Percentiles rank a stretch among this genome's conserved stretches.
Evolutionary conservation across 306 rosid species (phyloP).

Genomic region (Vachellia pachyceras): DNA sequence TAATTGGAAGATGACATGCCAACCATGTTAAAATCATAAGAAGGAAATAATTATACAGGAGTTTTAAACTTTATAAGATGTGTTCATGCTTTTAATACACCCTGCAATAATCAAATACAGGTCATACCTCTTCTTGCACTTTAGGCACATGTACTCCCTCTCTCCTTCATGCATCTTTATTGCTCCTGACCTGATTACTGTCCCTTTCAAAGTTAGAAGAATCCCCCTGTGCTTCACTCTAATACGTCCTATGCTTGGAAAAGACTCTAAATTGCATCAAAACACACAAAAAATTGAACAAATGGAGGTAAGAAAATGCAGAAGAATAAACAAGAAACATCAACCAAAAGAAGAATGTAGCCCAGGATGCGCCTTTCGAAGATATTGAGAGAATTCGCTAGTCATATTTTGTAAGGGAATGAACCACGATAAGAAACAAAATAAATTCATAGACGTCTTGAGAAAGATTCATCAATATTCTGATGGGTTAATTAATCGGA

Average conservation of each 20-base stretch:
- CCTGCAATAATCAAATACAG: slow-evolving; percentile 1
- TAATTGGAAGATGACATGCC: neutral
- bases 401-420: neutral
- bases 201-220: slow-evolving; percentile 92
- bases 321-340: neutral
- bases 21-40: neutral
- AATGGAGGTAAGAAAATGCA: neutral
- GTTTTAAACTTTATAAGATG: neutral
- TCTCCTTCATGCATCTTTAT: slow-evolving; percentile 97
- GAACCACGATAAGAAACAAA: neutral
- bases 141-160: slow-evolving; percentile 82
- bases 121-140: slow-evolving; percentile 74
- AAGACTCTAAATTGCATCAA: slow-evolving; percentile 67
- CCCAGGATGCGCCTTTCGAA: neutral
- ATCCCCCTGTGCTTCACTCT: slow-evolving; percentile 87
- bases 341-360: neutral
- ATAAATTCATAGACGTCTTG: neutral
- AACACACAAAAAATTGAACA: slow-evolving; percentile 13
- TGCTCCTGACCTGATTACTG: slow-evolving; percentile 86
- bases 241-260: slow-evolving; percentile 85
- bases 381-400: neutral
- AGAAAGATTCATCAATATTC: neutral
- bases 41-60: neutral
- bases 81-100: neutral
- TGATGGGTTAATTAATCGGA: neutral